Evolutionary conservation across 2,329 filamentous ascomycete genomes (phyloP), one percentile per base, ranked within the genome.

Genomic region (Pseudocercospora musae): DNA sequence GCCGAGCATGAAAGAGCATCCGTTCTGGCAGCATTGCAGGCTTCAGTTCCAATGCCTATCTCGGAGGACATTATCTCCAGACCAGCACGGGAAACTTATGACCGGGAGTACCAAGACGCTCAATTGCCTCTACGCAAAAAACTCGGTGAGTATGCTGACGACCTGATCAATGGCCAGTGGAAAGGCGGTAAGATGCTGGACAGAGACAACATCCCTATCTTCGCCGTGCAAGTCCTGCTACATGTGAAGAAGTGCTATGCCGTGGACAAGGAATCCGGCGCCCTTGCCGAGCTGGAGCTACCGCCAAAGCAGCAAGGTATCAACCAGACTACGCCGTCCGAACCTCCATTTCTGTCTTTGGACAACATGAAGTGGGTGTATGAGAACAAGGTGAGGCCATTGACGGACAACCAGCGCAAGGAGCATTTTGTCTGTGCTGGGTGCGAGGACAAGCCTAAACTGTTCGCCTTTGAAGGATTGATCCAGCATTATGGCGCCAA

Each of bases 341-440:
- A 60, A 42, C 64, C 68, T 11, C 70, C 72, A 23, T 74, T 72
- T 60, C 79, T 94, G 57, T 89, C 88, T 0, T 77, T 95, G 68
- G 90, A 94, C 72, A 92, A 93, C 71, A 92, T 95, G 90, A 93
- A 90, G 75, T 94, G 89, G 86, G 80, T 93, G 29, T 93, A 90
- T 73, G 90, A 93, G 70, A 85, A 85, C 68, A 92, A 91, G 73
- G 82, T 95, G 72, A 90, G 87, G 71, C 85, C 86, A 23, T 77
- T 86, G 58, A 91, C 88, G 2, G 88, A 91, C 65, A 77, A 80
- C 50, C 82, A 83, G 68, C 82, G 86, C 68, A 89, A 87, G 70
- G 89, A 93, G 59, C 77, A 93, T 9, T 95, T 95, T 74, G 82
- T 90, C 61, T 95, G 91, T 78, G 87, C 86, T 50, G 77, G 75